Evolutionary conservation across 768 basidiomycete species (phyloP).

Genomic region (Kwoniella sp.): DNA sequence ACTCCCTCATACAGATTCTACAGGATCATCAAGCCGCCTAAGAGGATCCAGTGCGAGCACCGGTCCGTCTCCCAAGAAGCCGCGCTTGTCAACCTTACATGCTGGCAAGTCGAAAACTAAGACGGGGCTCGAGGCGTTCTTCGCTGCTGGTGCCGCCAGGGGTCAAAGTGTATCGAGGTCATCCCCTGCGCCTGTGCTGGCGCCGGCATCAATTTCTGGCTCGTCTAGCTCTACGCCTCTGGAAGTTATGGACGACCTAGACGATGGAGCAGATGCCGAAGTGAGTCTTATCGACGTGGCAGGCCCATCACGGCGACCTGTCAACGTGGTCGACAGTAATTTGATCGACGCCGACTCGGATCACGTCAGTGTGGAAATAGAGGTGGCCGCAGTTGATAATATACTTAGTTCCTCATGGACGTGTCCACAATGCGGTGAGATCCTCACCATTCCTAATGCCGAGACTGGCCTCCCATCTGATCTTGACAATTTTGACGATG

Average conservation of each 20-base stretch:
- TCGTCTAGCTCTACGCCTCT: not conserved
- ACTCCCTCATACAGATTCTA: constrained; percentile 1
- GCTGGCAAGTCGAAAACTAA: constrained; percentile 32
- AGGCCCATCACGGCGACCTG: not conserved
- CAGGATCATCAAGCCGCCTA: constrained; percentile 20
- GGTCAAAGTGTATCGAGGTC: not conserved
- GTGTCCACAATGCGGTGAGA: constrained; percentile 51
- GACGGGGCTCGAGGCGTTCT: constrained; percentile 32
- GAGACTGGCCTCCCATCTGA: too few species aligned
- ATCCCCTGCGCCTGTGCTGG: not conserved
- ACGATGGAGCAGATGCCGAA: not conserved
- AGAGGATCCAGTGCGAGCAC: constrained; percentile 2
- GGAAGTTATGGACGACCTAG: not conserved
- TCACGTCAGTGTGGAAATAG: too few species aligned
- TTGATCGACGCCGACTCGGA: constrained; percentile 47
- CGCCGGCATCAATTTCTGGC: not conserved
- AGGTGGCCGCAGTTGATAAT: too few species aligned
- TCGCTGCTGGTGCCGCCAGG: not conserved
- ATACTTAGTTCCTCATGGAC: constrained; percentile 29
- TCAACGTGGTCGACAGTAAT: not conserved
- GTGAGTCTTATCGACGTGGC: not conserved
- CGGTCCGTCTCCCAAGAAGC: constrained; percentile 37
- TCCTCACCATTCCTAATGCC: not conserved
- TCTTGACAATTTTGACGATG: too few species aligned
- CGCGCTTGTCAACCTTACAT: constrained; percentile 43